Conservation (phyloP, 129 eudicot species). For the Flaveria sonorensis region DNA sequence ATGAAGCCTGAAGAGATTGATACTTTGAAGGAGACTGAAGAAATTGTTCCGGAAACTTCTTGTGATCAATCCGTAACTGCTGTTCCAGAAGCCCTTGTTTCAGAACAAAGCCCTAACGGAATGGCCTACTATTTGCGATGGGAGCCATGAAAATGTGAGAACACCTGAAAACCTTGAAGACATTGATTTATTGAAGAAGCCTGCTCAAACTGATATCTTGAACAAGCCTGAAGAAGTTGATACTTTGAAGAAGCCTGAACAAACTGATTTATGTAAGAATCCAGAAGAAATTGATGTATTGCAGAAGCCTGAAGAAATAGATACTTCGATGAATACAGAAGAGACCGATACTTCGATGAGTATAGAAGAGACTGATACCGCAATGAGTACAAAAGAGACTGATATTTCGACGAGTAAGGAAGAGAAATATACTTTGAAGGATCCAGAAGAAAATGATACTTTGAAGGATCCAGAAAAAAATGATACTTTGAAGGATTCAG, state of each 20-base stretch:
- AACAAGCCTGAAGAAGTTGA: background rate
- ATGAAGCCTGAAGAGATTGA: slow-evolving; percentile 10
- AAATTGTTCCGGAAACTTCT: slow-evolving; percentile 1
- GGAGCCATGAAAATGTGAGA: background rate
- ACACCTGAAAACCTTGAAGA: background rate
- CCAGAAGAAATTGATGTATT: background rate
- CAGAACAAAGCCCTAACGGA: background rate
- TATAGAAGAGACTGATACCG: background rate
- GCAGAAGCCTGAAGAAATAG: background rate
- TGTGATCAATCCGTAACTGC: background rate
- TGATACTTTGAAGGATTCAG: background rate
- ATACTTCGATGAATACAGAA: background rate
- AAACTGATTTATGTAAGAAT: background rate
- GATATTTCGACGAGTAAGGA: background rate
- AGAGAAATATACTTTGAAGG: background rate
- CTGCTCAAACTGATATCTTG: background rate
- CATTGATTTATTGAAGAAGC: background rate
- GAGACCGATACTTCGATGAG: background rate
- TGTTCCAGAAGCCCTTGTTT: slow-evolving; percentile 1
- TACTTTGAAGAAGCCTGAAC: background rate
- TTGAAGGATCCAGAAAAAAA: slow-evolving; percentile 1
- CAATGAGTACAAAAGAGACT: background rate
- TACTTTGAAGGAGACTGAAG: background rate
- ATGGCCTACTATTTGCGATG: background rate
- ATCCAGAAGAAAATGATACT: background rate